A percentile compares a stretch with the other conserved stretches of the same genome.
phyloP scores from a whole-genome alignment of 2,329 filamentous ascomycete genomes.

The Madurella mycetomatis region DNA sequence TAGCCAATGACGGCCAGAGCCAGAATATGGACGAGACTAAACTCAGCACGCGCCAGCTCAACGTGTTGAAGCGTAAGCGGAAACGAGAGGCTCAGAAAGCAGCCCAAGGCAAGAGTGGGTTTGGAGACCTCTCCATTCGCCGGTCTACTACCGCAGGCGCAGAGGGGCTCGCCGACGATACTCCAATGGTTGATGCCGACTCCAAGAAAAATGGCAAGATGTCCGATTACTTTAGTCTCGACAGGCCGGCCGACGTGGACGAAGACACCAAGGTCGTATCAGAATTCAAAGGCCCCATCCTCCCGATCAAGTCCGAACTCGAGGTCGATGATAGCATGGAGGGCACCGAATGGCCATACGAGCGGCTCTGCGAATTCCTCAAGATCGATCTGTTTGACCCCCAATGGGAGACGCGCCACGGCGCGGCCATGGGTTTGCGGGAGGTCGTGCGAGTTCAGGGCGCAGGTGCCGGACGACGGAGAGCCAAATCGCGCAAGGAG shows the following conservation, averaged over 20 bases:
- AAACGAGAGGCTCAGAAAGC: conserved; percentile 87
- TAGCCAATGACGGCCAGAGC: conserved; percentile 33
- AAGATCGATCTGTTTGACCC: conserved; percentile 90
- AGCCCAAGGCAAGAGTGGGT: conserved; percentile 76
- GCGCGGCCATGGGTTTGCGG: conserved; percentile 88
- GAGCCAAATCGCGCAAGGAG: conserved; percentile 63
- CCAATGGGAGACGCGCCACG: conserved; percentile 92
- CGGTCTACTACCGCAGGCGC: conserved; percentile 57
- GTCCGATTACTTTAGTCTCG: conserved; percentile 85
- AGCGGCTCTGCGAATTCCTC: conserved; percentile 88
- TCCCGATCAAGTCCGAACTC: conserved; percentile 81
- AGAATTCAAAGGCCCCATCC: conserved; percentile 83
- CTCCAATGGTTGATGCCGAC: conserved; percentile 48
- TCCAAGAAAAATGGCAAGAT: conserved; percentile 59
- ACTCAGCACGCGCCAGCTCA: conserved; percentile 88
- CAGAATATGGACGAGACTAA: conserved; percentile 59
- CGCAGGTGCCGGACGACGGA: conserved; percentile 73
- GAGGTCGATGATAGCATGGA: conserved; percentile 72
- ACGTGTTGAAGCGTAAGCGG: conserved; percentile 88
- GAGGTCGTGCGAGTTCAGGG: conserved; percentile 93
- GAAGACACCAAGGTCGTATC: conserved; percentile 90
- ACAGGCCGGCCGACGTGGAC: conserved; percentile 70
- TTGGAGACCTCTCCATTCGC: conserved; percentile 77
- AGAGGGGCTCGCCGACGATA: conserved; percentile 59
- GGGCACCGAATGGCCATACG: conserved; percentile 87